Evolutionary conservation across 2,329 filamentous ascomycete genomes (phyloP), one percentile per base, ranked within the genome.

Genomic region (Microdochium paspali): DNA sequence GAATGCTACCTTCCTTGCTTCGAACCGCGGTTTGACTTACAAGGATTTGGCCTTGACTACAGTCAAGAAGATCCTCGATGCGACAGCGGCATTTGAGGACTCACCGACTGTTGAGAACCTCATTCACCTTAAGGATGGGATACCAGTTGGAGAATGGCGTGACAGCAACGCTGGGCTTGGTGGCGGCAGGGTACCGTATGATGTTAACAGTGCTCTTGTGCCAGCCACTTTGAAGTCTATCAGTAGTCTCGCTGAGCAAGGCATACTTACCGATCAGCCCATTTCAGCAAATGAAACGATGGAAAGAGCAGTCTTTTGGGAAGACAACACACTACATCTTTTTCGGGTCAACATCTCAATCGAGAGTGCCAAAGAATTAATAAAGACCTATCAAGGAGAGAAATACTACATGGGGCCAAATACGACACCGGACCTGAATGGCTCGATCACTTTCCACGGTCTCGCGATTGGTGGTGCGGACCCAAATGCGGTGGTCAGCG

Each of bases 201-300:
- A 84, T 51, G 80, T 84, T 21, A 85, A 84, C 54, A 76, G 77
- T 0, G 80, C 77, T 1, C 66, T 85, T 0, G 76, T 76, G 0
- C 81, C 82, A 0, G 80, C 81, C 2, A 79, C 76, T 2, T 67
- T 85, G 0, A 69, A 75, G 10, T 72, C 79, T 2, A 81, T 85
- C 31, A 71, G 74, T 2, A 65, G 67, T 0, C 63, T 84, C 2
- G 65, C 77, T 2, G 59, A 60, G 1, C 62, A 67, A 0, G 74
- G 72, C 1, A 69, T 81, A 52, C 82, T 77, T 50, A 62, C 73
- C 0, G 58, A 68, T 2, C 67, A 74, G 47, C 53, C 68, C 0
- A 60, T 70, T 0, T 82, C 77, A 78, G 56, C 56, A 0, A 52
- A 56, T 0, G 52, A 59, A 2, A 76, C 79, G 1, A 65, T 67